Evolutionary conservation across 768 basidiomycete species (phyloP).

Genomic region (Leccinum disarticulatum): DNA sequence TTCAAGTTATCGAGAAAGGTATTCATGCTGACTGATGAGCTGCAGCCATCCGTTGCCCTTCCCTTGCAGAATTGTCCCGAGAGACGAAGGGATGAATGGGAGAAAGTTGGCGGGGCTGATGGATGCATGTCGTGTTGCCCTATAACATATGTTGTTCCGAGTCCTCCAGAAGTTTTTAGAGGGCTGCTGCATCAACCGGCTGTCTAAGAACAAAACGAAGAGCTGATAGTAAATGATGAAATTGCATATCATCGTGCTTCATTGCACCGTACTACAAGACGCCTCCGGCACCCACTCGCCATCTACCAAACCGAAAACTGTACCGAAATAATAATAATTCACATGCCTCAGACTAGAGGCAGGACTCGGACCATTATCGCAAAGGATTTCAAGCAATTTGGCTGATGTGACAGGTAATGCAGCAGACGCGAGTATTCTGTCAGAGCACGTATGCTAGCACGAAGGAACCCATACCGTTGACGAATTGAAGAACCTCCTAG

Average conservation of each 20-base stretch:
- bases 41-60: neutral
- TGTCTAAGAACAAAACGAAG: too few relatives aligned
- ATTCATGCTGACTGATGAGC: neutral
- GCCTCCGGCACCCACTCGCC: neutral
- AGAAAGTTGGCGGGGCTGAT: neutral
- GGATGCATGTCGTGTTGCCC: neutral
- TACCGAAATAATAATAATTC: neutral
- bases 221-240: too few relatives aligned
- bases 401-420: neutral
- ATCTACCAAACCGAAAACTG: neutral
- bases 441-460: neutral
- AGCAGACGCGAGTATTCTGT: neutral
- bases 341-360: neutral
- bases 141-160: neutral
- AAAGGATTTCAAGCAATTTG: neutral
- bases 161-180: neutral
- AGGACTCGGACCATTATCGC: neutral
- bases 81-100: neutral
- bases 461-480: too few relatives aligned
- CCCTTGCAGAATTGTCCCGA: neutral
- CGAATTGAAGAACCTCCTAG: too few relatives aligned
- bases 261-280: neutral
- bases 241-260: too few relatives aligned
- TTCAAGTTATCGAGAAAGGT: neutral
- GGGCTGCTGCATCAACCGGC: too few relatives aligned